phyloP scores from a whole-genome alignment of 805 yeast genomes.

The Isabelozyma rhagii region DNA sequence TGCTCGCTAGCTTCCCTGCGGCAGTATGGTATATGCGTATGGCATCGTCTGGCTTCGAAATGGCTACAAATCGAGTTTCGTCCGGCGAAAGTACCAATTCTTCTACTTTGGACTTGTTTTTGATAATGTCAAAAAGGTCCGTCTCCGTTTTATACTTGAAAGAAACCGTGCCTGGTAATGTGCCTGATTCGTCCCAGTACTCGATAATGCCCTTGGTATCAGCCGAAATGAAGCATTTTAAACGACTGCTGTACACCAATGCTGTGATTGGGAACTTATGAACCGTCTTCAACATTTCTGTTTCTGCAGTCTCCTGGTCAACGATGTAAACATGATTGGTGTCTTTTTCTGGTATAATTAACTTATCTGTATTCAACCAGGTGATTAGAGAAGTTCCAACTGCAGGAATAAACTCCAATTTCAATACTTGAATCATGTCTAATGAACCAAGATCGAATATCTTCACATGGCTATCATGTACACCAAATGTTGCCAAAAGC shows the following conservation, averaged over 20 bases:
- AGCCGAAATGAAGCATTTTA: conserved; percentile 14
- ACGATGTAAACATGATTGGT: conserved; percentile 7
- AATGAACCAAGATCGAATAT: conserved; percentile 16
- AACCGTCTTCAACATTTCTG: conserved; percentile 1
- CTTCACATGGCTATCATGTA: conserved; percentile 12
- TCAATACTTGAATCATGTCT: conserved; percentile 18
- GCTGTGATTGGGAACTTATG: conserved; percentile 11
- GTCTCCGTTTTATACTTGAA: conserved; percentile 39
- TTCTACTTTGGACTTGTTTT: conserved; percentile 21
- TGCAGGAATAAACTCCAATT: conserved; percentile 12
- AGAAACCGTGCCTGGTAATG: conserved; percentile 5
- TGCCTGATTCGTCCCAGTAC: conserved; percentile 12
- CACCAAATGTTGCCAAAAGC: conserved; percentile 14
- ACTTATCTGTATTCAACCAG: conserved; percentile 9
- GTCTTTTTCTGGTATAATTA: conserved; percentile 9
- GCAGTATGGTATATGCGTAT: conserved; percentile 27
- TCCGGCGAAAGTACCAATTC: conserved; percentile 18
- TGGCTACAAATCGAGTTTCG: conserved; percentile 21
- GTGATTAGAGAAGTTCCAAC: conserved; percentile 2
- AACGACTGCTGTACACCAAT: conserved; percentile 8
- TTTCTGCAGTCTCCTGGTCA: conserved; percentile 10
- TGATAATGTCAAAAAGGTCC: conserved; percentile 29
- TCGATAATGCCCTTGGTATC: conserved; percentile 20
- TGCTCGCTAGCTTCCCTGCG: conserved; percentile 25
- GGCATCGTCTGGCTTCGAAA: conserved; percentile 27